Evolutionary conservation across 768 basidiomycete genomes (phyloP), one percentile per base, ranked within the genome.

Genomic region (Rhizopogon vinicolor): DNA sequence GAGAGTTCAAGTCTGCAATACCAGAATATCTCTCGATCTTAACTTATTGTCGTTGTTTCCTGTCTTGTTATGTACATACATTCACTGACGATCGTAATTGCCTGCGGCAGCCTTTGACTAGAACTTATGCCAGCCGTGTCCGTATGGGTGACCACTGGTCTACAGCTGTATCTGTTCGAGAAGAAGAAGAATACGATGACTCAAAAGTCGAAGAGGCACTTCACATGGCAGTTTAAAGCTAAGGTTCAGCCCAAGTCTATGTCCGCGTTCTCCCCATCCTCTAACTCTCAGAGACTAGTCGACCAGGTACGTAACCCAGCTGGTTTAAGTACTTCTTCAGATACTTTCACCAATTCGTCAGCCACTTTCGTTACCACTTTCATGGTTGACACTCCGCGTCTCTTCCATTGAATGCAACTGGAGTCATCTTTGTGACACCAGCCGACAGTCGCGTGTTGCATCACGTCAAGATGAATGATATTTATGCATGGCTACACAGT

Each of bases 11-110:
- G 80, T 60, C 66, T 85, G 54, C 80, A 82, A 54, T 96, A 96
- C 68, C 90, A 92, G 71, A 94, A 90, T 67, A 77, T 90, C 55
- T 84, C 89, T 28, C 80, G 88, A 58, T 87, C 89, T 60, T 92
- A 68, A 80, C 59, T 52, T 57, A 54, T 56, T 33, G 5, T 16
- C 19, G 13, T 16, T 22, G 14, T 49, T 37, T 9, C 8, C 35
- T 37, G 35, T 37, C 13, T 13, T 37, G 12, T 37, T 49, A 35
- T 49, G 48, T 49, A 49, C 14, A 49, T 49, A 37, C 4, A 18
- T 22, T 49, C 39, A 49, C 22, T 49, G 35, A 35, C 35, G 22
- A 37, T 22, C 48, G 35, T 37, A 37, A 48, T 49, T 35, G 35
- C 35, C 19, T 49, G 22, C 22, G 14, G 14, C 14, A 35, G 13